Percentiles rank a stretch among this genome's conserved stretches.
Conservation (phyloP, 2,329 filamentous ascomycete species). For the Ilyonectria mors-panacis region DNA sequence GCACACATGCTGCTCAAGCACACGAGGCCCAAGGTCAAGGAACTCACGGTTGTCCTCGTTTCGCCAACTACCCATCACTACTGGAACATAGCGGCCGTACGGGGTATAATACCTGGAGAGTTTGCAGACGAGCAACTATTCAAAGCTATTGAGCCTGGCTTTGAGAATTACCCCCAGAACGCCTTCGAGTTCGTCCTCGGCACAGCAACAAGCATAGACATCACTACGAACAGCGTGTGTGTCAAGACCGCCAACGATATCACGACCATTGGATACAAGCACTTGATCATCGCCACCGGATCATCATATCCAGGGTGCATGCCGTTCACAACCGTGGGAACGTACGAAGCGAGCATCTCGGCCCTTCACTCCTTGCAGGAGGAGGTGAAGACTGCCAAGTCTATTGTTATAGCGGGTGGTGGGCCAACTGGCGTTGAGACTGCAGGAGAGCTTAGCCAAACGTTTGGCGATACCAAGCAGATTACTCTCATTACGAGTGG, state of each 20-base stretch:
- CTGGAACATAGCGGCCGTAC: slow-evolving; percentile 19
- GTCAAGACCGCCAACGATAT: neutral
- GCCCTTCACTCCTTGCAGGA: neutral
- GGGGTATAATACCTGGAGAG: slow-evolving; percentile 1
- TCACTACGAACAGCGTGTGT: neutral
- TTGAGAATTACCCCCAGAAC: neutral
- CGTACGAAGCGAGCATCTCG: neutral
- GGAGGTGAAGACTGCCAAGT: neutral
- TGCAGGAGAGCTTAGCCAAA: neutral
- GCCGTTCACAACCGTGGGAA: neutral
- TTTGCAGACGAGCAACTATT: neutral
- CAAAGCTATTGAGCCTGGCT: neutral
- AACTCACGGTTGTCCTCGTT: slow-evolving; percentile 15
- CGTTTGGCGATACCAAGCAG: neutral
- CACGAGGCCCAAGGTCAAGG: slow-evolving; percentile 2
- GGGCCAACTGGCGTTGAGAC: slow-evolving; percentile 2
- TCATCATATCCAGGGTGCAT: neutral
- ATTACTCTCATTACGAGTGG: neutral
- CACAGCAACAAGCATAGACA: neutral
- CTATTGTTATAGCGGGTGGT: neutral
- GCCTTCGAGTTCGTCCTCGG: neutral
- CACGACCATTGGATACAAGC: neutral
- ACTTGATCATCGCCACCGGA: slow-evolving; percentile 1
- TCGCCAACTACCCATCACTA: slow-evolving; percentile 11
- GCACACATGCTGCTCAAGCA: slow-evolving; percentile 1